Evolutionary conservation across 768 basidiomycete species (phyloP).

Genomic region (Tricholoma saponaceum): DNA sequence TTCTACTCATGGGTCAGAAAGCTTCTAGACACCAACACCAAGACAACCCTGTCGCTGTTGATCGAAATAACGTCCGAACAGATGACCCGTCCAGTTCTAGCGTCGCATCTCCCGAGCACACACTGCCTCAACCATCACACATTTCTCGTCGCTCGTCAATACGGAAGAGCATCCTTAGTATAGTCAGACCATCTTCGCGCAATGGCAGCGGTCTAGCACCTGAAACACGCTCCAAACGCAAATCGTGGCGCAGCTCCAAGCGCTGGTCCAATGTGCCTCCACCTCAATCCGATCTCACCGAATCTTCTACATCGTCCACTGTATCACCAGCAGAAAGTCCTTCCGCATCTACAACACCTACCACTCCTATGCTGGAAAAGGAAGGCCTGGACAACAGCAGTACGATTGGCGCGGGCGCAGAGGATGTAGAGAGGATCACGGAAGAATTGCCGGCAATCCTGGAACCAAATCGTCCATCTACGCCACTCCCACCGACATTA

Average conservation of each 20-base stretch:
- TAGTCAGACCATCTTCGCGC: constrained; percentile 21
- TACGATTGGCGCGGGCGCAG: not conserved
- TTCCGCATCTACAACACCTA: not conserved
- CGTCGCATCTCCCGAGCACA: not conserved
- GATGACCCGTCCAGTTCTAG: not conserved
- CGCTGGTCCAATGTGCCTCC: constrained; percentile 29
- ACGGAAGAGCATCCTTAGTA: constrained; percentile 30
- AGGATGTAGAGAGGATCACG: not conserved
- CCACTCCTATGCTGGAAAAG: not conserved
- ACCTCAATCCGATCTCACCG: constrained; percentile 10
- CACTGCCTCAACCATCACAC: constrained; percentile 3
- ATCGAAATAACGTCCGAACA: not conserved
- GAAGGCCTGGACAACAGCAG: not conserved
- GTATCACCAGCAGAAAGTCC: constrained; percentile 2
- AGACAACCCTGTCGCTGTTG: not conserved
- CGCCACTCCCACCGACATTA: not conserved
- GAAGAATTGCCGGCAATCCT: not conserved
- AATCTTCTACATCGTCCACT: constrained; percentile 4
- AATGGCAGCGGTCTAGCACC: constrained; percentile 7
- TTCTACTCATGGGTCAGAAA: constrained; percentile 16
- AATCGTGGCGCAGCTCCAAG: constrained; percentile 22
- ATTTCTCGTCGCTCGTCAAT: constrained; percentile 20
- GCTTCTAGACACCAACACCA: constrained; percentile 7
- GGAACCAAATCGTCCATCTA: not conserved
- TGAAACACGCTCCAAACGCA: constrained; percentile 2